Evolutionary conservation across 2,329 filamentous ascomycete species (phyloP), one percentile per base, ranked within the genome.

Genomic region (Trichoderma sp.): DNA sequence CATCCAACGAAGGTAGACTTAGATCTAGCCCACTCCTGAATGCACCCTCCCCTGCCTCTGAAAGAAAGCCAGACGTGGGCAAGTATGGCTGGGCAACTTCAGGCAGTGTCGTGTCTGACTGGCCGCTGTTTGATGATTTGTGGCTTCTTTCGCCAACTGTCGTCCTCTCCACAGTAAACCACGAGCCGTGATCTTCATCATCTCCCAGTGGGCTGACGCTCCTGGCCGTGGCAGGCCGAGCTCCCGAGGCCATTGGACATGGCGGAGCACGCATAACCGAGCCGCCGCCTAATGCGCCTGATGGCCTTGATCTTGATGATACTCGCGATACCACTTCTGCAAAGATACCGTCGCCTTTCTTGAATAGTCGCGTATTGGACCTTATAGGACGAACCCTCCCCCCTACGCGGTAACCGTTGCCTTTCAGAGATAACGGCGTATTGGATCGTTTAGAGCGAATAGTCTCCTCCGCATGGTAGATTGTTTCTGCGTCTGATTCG

Each of bases 91-190:
- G 74, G 2, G 75, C 75, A 17, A 76, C 77, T 19, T 74, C 73
- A 5, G 76, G 71, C 35, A 75, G 72, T 7, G 73, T 75, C 19
- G 70, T 72, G 32, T 73, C 72, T 17, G 76, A 77, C 10, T 67
- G 68, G 4, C 72, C 71, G 32, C 74, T 75, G 10, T 69, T 67
- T 10, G 70, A 63, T 0, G 77, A 76, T 19, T 61, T 70, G 17
- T 75, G 68, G 48, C 75, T 78, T 45, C 69, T 70, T 7, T 70
- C 71, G 22, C 69, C 72, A 15, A 72, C 72, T 25, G 71, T 42
- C 7, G 70, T 70, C 19, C 73, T 73, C 15, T 78, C 78, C 19
- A 79, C 73, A 1, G 78, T 80, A 7, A 78, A 69, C 78, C 78
- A 80, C 2, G 78, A 80, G 42, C 72, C 72, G 50, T 76, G 71